Conservation (phyloP, 176 grass and related monocot genomes). For the Canna indica region DNA sequence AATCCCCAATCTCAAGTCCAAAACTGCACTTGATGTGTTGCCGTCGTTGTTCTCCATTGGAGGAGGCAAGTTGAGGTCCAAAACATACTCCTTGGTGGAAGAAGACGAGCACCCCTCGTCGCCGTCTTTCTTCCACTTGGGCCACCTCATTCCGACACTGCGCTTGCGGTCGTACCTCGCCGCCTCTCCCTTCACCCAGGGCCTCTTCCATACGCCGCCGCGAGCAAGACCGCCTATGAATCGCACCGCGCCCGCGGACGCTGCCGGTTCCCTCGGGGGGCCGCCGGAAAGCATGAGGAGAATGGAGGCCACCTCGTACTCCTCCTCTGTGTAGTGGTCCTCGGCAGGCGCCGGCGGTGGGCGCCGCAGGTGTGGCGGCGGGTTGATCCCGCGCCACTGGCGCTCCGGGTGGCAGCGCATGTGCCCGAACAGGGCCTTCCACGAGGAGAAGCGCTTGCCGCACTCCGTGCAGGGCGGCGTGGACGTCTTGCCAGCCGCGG, state of each 20-base stretch:
- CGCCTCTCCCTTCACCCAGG: neutral
- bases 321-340: neutral
- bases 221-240: too few relatives aligned
- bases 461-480: slow-evolving; percentile 35
- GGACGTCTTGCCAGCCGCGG: neutral
- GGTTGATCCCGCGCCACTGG: slow-evolving; percentile 41
- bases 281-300: slow-evolving; percentile 10
- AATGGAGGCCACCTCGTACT: slow-evolving; percentile 10
- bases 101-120: neutral
- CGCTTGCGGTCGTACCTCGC: neutral
- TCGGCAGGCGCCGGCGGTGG: neutral
- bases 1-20: slow-evolving; percentile 3
- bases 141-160: neutral
- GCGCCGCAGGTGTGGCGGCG: slow-evolving; percentile 5
- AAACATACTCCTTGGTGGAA: neutral
- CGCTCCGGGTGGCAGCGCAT: slow-evolving; percentile 50
- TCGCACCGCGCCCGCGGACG: too few relatives aligned
- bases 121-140: neutral
- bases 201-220: too few relatives aligned
- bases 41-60: neutral
- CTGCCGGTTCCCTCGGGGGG: neutral
- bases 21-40: neutral
- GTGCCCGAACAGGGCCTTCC: slow-evolving; percentile 43
- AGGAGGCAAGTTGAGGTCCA: slow-evolving; percentile 17
- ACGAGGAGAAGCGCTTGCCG: slow-evolving; percentile 30